These are phyloP conservation scores for Calonectria pauciramosa DNA, from an alignment of 2,329 filamentous ascomycete genomes.

Conservation along the genomic window DNA sequence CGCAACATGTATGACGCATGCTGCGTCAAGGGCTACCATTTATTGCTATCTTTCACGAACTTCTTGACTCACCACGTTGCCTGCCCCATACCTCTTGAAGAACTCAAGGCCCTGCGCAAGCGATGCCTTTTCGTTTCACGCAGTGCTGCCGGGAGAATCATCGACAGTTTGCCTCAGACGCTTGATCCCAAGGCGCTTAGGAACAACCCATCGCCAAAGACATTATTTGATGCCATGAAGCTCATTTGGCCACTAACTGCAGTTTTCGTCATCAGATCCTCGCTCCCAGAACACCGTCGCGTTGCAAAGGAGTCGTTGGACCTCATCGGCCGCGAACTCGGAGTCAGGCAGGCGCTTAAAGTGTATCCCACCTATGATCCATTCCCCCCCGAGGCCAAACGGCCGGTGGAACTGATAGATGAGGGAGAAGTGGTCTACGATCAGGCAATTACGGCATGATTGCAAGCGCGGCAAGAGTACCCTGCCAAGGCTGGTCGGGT, in stretches of 20 bases:
- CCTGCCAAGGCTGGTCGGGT: no score
- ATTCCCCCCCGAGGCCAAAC: slow-evolving; percentile 46
- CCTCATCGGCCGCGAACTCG: slow-evolving; percentile 53
- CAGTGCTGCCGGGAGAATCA: slow-evolving; percentile 45
- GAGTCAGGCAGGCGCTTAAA: slow-evolving; percentile 54
- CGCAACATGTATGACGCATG: slow-evolving; percentile 50
- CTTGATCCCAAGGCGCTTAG: slow-evolving; percentile 43
- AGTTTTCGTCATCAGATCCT: slow-evolving; percentile 47
- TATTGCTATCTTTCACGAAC: slow-evolving; percentile 51
- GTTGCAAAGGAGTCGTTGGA: slow-evolving; percentile 46
- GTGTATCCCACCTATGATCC: slow-evolving; percentile 31
- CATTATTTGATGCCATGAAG: slow-evolving; percentile 54
- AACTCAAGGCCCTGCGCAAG: slow-evolving; percentile 46
- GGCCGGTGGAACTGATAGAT: slow-evolving; percentile 39
- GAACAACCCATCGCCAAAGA: slow-evolving; percentile 47
- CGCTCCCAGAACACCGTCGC: slow-evolving; percentile 45
- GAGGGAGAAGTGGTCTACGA: slow-evolving; percentile 30
- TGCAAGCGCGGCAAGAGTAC: not conserved
- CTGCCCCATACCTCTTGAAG: slow-evolving; percentile 39
- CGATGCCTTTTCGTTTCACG: slow-evolving; percentile 47
- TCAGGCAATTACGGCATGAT: not conserved
- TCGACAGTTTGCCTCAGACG: slow-evolving; percentile 43
- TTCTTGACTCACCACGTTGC: slow-evolving; percentile 51
- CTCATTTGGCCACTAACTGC: slow-evolving; percentile 55
- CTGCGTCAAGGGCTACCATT: slow-evolving; percentile 52